Conservation (phyloP, 768 basidiomycete genomes). For the Roridomyces roridus region DNA sequence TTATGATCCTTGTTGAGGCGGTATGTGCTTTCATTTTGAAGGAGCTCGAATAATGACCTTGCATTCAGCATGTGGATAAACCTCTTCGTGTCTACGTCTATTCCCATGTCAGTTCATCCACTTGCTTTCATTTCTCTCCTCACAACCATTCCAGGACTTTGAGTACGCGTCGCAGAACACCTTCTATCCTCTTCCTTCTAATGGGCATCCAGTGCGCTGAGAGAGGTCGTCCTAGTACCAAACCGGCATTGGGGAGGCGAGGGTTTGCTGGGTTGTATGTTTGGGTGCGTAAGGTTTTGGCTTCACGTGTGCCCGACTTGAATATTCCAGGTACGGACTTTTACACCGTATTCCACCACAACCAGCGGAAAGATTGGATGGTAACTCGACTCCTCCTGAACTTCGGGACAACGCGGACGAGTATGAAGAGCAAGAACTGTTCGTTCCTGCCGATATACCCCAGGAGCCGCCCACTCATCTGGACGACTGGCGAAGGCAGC, state of each 20-base stretch:
- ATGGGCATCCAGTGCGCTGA: conserved; percentile 66
- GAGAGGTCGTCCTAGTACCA: conserved; percentile 94
- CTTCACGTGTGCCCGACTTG: background rate
- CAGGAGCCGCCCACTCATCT: conserved; percentile 33
- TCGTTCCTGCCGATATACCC: conserved; percentile 72
- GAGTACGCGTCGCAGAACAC: conserved; percentile 9
- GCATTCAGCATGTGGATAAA: conserved; percentile 85
- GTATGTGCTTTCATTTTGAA: conserved; percentile 49
- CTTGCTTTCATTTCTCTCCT: conserved; percentile 6
- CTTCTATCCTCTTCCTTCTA: conserved; percentile 9
- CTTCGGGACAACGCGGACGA: conserved; percentile 54
- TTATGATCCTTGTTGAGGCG: conserved; percentile 92
- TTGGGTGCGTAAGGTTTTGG: conserved; percentile 69
- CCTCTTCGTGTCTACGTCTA: conserved; percentile 95
- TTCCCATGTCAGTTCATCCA: conserved; percentile 86
- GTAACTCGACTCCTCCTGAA: conserved; percentile 58
- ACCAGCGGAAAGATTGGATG: conserved; percentile 61
- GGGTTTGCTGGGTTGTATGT: conserved; percentile 93
- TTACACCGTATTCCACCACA: conserved; percentile 92
- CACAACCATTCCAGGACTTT: conserved; percentile 16
- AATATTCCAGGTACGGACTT: conserved; percentile 73
- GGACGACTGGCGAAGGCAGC: conserved; percentile 37
- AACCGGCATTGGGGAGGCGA: conserved; percentile 98
- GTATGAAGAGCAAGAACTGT: conserved; percentile 69
- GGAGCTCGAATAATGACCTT: background rate